Conservation (phyloP, 31 red algal species). For the Endocladia muricata region DNA sequence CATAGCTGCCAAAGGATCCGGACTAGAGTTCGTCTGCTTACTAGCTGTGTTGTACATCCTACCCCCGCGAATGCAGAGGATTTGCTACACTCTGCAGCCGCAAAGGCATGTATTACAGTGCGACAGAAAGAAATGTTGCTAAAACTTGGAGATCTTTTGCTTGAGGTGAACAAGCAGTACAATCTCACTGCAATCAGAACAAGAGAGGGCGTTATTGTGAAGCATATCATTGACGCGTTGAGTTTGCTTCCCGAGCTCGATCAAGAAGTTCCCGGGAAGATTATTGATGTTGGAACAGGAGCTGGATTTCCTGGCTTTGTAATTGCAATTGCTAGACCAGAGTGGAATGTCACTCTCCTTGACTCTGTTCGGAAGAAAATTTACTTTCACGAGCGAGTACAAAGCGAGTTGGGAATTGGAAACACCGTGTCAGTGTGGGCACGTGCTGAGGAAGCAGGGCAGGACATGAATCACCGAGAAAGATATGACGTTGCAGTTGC, state of each 20-base stretch:
- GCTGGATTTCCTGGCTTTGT: constrained; percentile 88
- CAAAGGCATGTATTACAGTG: too few relatives aligned
- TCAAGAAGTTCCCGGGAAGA: constrained; percentile 9
- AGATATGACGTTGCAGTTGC: constrained; percentile 58
- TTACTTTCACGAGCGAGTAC: constrained; percentile 40
- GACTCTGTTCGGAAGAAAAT: constrained; percentile 83
- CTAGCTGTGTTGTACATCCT: too few relatives aligned
- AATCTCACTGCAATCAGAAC: constrained; percentile 91
- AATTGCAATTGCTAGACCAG: constrained; percentile 77
- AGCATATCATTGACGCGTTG: constrained; percentile 75
- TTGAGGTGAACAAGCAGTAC: constrained; percentile 22
- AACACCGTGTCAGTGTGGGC: constrained; percentile 75
- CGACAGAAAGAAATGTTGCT: too few relatives aligned
- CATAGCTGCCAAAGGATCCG: too few relatives aligned
- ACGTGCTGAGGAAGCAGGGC: constrained; percentile 67
- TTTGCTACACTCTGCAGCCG: too few relatives aligned
- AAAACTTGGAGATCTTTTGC: too few relatives aligned
- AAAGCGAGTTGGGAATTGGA: constrained; percentile 33
- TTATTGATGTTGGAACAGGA: constrained; percentile 87
- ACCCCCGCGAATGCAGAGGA: too few relatives aligned
- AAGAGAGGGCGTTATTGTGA: constrained; percentile 52
- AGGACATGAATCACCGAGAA: constrained; percentile 29
- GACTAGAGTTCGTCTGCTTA: too few relatives aligned
- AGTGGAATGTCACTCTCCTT: constrained; percentile 62
- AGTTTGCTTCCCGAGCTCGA: constrained; percentile 65